A percentile compares a stretch with the other conserved stretches of the same genome.
Conservation (phyloP, 139 green algal species). For the Tetraselmis chui region DNA sequence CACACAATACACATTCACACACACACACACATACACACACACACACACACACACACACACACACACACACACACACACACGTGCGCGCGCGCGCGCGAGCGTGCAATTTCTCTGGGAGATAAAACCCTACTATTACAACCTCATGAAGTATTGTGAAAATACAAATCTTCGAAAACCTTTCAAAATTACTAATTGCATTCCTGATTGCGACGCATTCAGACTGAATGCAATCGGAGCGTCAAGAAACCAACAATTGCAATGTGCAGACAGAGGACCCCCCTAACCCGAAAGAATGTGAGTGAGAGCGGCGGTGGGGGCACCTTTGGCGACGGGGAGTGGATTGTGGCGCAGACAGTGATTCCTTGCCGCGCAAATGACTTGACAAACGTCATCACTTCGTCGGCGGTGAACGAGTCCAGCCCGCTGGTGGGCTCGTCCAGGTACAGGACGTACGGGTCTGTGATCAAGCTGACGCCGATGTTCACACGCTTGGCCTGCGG, state of each 20-base stretch:
- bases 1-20: too few species aligned
- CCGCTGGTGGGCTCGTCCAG: slow-evolving; percentile 65
- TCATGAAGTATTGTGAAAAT: too few species aligned
- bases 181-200: too few species aligned
- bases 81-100: too few species aligned
- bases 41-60: neutral
- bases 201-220: too few species aligned
- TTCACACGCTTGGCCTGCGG: slow-evolving; percentile 42
- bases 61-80: neutral
- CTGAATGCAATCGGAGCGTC: too few species aligned
- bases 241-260: too few species aligned
- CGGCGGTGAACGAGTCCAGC: slow-evolving; percentile 63
- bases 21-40: neutral
- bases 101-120: too few species aligned
- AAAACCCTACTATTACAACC: too few species aligned
- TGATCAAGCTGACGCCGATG: slow-evolving; percentile 50
- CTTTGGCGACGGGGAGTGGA: slow-evolving; percentile 50
- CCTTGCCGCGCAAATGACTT: slow-evolving; percentile 34
- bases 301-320: neutral
- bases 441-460: slow-evolving; percentile 52
- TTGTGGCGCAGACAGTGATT: slow-evolving; percentile 60
- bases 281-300: too few species aligned
- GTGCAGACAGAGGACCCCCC: too few species aligned
- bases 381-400: slow-evolving; percentile 56
- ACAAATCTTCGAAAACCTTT: too few species aligned